These are phyloP conservation scores for Teratosphaeria nubilosa DNA, from an alignment of 2,329 filamentous ascomycete genomes.

Conservation along the genomic window DNA sequence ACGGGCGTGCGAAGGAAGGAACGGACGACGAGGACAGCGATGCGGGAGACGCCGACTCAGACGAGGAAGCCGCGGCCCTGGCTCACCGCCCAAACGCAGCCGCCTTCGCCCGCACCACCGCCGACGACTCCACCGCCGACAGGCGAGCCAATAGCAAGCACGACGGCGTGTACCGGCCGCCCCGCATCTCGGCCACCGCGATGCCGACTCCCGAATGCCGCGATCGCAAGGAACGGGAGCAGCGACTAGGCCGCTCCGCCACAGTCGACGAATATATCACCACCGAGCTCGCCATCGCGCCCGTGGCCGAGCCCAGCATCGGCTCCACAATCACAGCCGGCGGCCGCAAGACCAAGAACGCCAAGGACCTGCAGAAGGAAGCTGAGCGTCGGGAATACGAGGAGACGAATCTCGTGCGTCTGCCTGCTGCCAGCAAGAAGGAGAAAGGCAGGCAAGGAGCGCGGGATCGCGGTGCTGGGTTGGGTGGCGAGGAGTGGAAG, in stretches of 20 bases:
- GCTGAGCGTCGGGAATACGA: conserved; percentile 76
- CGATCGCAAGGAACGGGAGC: conserved; percentile 53
- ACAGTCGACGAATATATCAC: conserved; percentile 88
- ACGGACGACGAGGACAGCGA: conserved; percentile 18
- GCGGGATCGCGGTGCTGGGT: conserved; percentile 44
- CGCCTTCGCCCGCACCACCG: conserved; percentile 27
- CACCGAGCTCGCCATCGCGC: conserved; percentile 72
- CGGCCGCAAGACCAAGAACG: conserved; percentile 70
- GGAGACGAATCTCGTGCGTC: conserved; percentile 79
- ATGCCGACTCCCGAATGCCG: conserved; percentile 51
- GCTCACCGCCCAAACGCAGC: conserved; percentile 52
- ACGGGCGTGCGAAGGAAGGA: conserved; percentile 4
- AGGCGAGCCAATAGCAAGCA: conserved; percentile 25
- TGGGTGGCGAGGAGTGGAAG: conserved; percentile 90
- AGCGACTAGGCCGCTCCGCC: conserved; percentile 60
- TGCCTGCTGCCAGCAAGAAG: conserved; percentile 83
- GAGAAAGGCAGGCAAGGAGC: conserved; percentile 55
- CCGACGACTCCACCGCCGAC: conserved; percentile 12
- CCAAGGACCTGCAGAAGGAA: conserved; percentile 65
- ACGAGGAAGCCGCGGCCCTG: conserved; percentile 46
- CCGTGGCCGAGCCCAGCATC: conserved; percentile 77
- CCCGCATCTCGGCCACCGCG: conserved; percentile 73
- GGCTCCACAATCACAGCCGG: conserved; percentile 72
- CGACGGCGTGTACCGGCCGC: conserved; percentile 77
- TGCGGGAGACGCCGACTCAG: conserved; percentile 28